phyloP scores from a whole-genome alignment of 345 rosid species.

The Hypericum perforatum region DNA sequence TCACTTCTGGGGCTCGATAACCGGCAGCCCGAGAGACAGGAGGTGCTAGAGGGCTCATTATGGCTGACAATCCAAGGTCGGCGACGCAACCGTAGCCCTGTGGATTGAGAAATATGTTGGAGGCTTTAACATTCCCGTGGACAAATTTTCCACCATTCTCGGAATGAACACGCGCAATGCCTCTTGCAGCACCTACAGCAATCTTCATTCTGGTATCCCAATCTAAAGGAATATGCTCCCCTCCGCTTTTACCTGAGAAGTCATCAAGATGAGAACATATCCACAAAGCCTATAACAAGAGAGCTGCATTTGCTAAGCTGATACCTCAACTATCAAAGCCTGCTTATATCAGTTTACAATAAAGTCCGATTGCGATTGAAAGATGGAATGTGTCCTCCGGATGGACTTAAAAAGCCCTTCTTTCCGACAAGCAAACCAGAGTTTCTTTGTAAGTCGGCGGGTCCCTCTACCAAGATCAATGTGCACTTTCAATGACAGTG shows the following conservation, averaged over 20 bases:
- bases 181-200: conserved; percentile 84
- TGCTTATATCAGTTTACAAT: too few species aligned
- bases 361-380: too few species aligned
- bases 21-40: conserved; percentile 88
- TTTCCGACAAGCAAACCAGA: too few species aligned
- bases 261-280: conserved; percentile 3
- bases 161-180: conserved; percentile 56
- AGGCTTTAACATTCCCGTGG: conserved; percentile 88
- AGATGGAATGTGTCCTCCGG: too few species aligned
- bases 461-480: too few species aligned
- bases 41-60: conserved; percentile 67
- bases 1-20: conserved; percentile 86
- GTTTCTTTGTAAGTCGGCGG: too few species aligned
- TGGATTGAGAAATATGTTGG: conserved; percentile 78
- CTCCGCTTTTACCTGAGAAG: conserved; percentile 60
- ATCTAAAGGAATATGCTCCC: conserved; percentile 49
- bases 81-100: conserved; percentile 59
- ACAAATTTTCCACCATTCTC: conserved; percentile 67
- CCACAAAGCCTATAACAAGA: background rate
- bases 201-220: conserved; percentile 82
- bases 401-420: too few species aligned
- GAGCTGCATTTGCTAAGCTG: too few species aligned
- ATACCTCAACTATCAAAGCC: too few species aligned
- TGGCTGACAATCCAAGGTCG: conserved; percentile 67
- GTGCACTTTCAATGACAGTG: too few species aligned